Conservation (phyloP, 148 eudicot species). For the Cornus florida region DNA sequence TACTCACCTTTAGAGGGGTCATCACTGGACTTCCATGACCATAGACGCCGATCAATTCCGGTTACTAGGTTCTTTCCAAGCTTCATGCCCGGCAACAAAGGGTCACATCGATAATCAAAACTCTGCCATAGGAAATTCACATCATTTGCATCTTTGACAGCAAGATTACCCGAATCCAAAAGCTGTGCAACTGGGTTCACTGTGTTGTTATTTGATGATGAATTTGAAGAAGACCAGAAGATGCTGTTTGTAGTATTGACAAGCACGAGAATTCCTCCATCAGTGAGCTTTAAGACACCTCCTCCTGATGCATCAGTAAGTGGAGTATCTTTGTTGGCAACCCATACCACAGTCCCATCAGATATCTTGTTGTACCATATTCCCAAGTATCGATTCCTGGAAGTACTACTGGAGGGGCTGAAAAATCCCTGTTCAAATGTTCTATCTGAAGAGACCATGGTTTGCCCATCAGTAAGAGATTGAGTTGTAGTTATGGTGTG, state of each 20-base stretch:
- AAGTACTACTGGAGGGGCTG: too few relatives aligned
- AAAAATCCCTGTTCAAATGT: too few relatives aligned
- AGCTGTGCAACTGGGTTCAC: conserved; percentile 17
- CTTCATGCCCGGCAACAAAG: conserved; percentile 18
- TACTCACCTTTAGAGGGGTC: conserved; percentile 13
- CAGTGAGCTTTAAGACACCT: conserved; percentile 10
- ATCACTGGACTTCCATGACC: conserved; percentile 11
- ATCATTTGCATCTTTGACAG: conserved; percentile 9
- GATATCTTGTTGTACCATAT: conserved; percentile 23
- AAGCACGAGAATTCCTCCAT: conserved; percentile 4
- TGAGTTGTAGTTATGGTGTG: too few relatives aligned
- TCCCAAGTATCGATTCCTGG: not conserved
- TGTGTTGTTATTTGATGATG: not conserved
- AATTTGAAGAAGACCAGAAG: conserved; percentile 15
- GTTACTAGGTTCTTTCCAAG: conserved; percentile 10
- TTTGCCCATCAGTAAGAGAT: too few relatives aligned
- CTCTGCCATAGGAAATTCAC: conserved; percentile 24
- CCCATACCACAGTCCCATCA: conserved; percentile 10
- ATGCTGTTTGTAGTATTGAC: not conserved
- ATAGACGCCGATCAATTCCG: not conserved
- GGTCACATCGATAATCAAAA: conserved; percentile 18
- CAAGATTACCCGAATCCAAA: conserved; percentile 28
- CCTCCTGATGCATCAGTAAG: not conserved
- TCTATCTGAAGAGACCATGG: too few relatives aligned
- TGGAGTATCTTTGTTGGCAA: conserved; percentile 19